Evolutionary conservation across 2,329 filamentous ascomycete species (phyloP).

Genomic region (Ophiostoma triangulosporum): DNA sequence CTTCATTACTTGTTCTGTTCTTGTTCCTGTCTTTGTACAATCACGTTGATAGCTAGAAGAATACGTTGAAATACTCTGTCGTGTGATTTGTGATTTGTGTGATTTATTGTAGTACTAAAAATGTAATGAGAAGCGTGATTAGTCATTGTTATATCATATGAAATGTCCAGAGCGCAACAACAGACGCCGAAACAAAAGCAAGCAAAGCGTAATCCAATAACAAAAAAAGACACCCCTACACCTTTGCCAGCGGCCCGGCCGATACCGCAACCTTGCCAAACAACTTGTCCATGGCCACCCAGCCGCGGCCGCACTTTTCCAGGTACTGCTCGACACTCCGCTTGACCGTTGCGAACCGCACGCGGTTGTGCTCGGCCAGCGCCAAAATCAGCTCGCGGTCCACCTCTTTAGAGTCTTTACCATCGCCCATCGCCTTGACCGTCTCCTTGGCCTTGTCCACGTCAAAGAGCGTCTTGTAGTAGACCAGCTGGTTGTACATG

Average conservation of each 20-base stretch:
- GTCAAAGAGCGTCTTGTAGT: slow-evolving; percentile 75
- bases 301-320: slow-evolving; percentile 79
- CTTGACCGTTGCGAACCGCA: slow-evolving; percentile 63
- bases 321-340: slow-evolving; percentile 69
- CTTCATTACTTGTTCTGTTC: neutral
- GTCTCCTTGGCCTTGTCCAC: slow-evolving; percentile 59
- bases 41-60: neutral
- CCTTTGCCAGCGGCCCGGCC: neutral
- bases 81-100: neutral
- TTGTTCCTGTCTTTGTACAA: neutral
- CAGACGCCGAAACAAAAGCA: neutral
- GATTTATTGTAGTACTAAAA: neutral
- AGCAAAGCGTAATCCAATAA: neutral
- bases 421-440: slow-evolving; percentile 15
- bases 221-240: neutral
- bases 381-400: slow-evolving; percentile 53
- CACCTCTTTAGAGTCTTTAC: neutral
- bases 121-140: neutral
- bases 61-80: neutral
- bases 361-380: slow-evolving; percentile 70
- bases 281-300: slow-evolving; percentile 85
- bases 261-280: slow-evolving; percentile 52
- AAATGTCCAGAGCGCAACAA: too few relatives aligned
- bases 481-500: slow-evolving; percentile 89
- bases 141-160: neutral